These are phyloP conservation scores for Tilletia indica DNA, from an alignment of 1,284 basidiomycete species.

Conservation along the genomic window DNA sequence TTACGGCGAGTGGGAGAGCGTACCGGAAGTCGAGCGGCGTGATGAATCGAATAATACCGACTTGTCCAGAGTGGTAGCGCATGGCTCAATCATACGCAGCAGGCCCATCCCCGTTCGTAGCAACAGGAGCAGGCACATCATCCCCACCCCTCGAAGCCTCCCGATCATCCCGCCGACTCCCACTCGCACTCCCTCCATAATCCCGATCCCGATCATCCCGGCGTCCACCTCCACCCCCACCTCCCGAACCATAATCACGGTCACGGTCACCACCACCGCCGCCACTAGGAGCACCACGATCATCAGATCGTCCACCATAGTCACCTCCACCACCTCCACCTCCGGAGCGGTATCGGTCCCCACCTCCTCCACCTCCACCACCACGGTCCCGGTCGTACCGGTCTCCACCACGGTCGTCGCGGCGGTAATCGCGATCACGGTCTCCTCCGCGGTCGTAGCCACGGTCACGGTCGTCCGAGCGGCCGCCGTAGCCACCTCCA, in stretches of 20 bases:
- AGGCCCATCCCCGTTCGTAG: constrained; percentile 2
- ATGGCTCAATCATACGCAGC: background rate
- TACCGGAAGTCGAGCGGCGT: too few relatives aligned
- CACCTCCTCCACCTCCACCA: background rate
- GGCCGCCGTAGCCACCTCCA: background rate
- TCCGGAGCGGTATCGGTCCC: background rate
- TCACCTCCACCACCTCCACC: too few relatives aligned
- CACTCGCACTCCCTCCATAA: background rate
- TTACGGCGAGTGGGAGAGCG: too few relatives aligned
- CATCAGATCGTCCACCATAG: too few relatives aligned
- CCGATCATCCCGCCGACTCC: background rate
- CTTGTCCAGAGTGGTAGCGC: too few relatives aligned
- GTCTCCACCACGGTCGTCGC: constrained; percentile 1
- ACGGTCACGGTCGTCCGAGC: background rate
- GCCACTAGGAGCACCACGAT: too few relatives aligned
- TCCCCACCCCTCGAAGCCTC: background rate
- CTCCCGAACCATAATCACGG: background rate
- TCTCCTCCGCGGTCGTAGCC: background rate
- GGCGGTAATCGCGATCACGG: constrained; percentile 2
- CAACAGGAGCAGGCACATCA: background rate
- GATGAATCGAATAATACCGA: too few relatives aligned
- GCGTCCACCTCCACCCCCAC: background rate
- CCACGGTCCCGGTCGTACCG: background rate
- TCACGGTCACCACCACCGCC: constrained; percentile 4
- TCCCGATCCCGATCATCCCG: constrained; percentile 13